Evolutionary conservation across 2,329 filamentous ascomycete species (phyloP).

Genomic region (Fusarium sp.): DNA sequence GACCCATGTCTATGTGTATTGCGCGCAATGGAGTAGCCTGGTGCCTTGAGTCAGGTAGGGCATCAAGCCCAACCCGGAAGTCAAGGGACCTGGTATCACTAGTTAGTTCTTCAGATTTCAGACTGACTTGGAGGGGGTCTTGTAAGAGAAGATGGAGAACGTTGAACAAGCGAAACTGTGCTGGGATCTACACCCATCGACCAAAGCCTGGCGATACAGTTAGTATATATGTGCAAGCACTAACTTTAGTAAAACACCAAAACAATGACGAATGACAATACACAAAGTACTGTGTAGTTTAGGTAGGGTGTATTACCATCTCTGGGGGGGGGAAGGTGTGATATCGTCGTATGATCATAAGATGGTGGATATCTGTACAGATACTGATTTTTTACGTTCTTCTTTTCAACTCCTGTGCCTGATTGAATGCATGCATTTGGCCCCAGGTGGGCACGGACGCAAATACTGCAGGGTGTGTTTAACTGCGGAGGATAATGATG

Average conservation of each 20-base stretch:
- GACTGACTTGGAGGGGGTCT: background rate
- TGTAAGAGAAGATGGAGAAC: constrained; percentile 1
- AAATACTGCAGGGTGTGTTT: constrained; percentile 4
- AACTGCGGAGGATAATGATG: constrained; percentile 29
- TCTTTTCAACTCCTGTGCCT: constrained; percentile 16
- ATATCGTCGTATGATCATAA: constrained; percentile 26
- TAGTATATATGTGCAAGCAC: no score
- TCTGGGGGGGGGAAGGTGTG: constrained; percentile 9
- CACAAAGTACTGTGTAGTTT: background rate
- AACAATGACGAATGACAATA: no score
- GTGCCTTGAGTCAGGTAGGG: constrained; percentile 35
- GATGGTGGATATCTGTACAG: constrained; percentile 32
- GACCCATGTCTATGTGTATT: constrained; percentile 21
- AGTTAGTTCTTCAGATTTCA: constrained; percentile 2
- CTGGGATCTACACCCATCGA: background rate
- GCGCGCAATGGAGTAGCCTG: constrained; percentile 21
- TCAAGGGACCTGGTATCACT: constrained; percentile 15
- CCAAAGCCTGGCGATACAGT: no score
- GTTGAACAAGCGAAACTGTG: constrained; percentile 15
- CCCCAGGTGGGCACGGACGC: background rate
- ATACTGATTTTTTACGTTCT: constrained; percentile 6
- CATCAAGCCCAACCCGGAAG: constrained; percentile 26
- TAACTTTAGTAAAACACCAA: no score
- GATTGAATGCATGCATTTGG: background rate
- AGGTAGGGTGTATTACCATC: constrained; percentile 19